Evolutionary conservation across 192 early-diverging fungal genomes (phyloP).

Genomic region (Rhizoclosmatium globosum): DNA sequence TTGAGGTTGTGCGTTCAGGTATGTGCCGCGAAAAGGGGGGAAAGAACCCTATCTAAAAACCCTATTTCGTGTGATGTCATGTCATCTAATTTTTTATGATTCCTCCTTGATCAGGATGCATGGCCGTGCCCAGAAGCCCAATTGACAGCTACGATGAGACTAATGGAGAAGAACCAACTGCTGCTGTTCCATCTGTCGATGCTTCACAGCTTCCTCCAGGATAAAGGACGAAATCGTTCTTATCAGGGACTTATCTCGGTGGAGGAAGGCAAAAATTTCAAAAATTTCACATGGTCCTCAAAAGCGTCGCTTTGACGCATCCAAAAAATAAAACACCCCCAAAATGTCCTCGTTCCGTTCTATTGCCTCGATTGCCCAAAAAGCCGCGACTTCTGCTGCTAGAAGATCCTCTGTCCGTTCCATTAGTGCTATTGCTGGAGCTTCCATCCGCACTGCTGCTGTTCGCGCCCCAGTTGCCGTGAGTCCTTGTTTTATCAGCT

Average conservation of each 20-base stretch:
- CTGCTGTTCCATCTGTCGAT: constrained; percentile 79
- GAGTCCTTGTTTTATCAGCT: background rate
- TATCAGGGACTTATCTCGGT: background rate
- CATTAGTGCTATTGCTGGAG: constrained; percentile 26
- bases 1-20: constrained; percentile 93
- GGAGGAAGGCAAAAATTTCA: background rate
- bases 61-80: too few species aligned
- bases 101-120: constrained; percentile 65
- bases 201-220: constrained; percentile 92
- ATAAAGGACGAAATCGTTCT: constrained; percentile 53
- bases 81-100: background rate
- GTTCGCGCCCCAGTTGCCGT: constrained; percentile 7
- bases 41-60: background rate
- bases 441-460: constrained; percentile 32
- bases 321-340: constrained; percentile 6
- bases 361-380: constrained; percentile 24
- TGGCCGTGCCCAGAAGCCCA: constrained; percentile 96
- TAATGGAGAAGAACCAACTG: constrained; percentile 52
- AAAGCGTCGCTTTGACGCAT: background rate
- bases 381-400: constrained; percentile 29
- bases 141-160: constrained; percentile 76
- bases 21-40: constrained; percentile 3
- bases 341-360: constrained; percentile 29
- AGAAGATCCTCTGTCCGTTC: constrained; percentile 27
- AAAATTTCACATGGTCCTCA: constrained; percentile 1